Percentiles rank a stretch among this genome's conserved stretches.
These are phyloP conservation scores for Malus sieversii DNA, from an alignment of 306 rosid genomes.

Conservation along the genomic window DNA sequence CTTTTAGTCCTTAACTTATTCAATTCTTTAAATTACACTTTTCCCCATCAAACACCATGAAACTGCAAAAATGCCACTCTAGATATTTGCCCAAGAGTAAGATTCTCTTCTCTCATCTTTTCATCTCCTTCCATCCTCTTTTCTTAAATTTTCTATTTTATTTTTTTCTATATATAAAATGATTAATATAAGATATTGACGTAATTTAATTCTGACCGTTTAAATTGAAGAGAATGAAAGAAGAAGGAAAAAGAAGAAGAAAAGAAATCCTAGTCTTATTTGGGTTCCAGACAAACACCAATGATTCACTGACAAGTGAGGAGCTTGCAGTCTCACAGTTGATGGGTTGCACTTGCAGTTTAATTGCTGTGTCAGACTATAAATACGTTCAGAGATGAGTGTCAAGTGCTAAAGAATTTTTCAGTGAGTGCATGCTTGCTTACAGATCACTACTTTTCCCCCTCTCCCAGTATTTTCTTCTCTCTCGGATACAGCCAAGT, in stretches of 20 bases:
- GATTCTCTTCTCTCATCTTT: no score
- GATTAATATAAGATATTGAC: no score
- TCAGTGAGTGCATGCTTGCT: slow-evolving; percentile 18
- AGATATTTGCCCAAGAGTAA: neutral
- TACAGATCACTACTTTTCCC: neutral
- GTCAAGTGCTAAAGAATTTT: neutral
- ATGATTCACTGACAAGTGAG: neutral
- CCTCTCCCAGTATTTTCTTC: neutral
- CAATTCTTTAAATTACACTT: neutral
- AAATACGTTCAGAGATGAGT: neutral
- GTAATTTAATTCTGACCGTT: no score
- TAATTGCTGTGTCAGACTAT: slow-evolving; percentile 5
- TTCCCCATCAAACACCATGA: neutral
- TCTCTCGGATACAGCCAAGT: slow-evolving; percentile 12
- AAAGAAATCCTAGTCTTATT: accelerated
- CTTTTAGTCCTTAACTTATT: neutral
- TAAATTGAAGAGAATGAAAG: accelerated
- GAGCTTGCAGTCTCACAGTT: neutral
- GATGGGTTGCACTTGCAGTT: neutral
- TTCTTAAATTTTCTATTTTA: no score
- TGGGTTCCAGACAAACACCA: neutral
- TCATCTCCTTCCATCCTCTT: no score
- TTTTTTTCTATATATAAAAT: no score
- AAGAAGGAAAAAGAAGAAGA: accelerated
- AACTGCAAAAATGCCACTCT: neutral